Evolutionary conservation across 1,284 basidiomycete genomes (phyloP).

Genomic region (Limonomyces culmigenus): DNA sequence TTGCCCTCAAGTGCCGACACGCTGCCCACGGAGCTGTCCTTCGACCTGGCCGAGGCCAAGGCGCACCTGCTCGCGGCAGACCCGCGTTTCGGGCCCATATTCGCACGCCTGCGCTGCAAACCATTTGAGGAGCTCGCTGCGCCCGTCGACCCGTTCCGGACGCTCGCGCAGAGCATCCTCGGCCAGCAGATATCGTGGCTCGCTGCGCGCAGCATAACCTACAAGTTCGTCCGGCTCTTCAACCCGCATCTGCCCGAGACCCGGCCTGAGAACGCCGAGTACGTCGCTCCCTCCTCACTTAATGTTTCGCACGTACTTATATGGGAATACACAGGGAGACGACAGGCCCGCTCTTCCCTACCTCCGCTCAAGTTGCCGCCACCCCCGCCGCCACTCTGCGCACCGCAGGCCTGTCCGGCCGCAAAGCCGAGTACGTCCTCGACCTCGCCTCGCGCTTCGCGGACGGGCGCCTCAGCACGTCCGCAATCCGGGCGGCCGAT

Average conservation of each 20-base stretch:
- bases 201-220: constrained; percentile 74
- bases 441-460: constrained; percentile 66
- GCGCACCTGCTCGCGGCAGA: too few species aligned
- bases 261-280: constrained; percentile 24
- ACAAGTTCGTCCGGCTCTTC: constrained; percentile 66
- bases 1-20: too few species aligned
- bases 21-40: too few species aligned
- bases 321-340: constrained; percentile 7
- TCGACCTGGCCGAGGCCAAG: too few species aligned
- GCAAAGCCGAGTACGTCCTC: constrained; percentile 79
- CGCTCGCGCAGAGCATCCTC: too few species aligned
- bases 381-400: constrained; percentile 42
- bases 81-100: too few species aligned
- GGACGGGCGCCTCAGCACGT: constrained; percentile 59
- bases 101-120: too few species aligned
- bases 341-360: constrained; percentile 39
- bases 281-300: constrained; percentile 5
- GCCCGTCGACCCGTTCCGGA: too few species aligned
- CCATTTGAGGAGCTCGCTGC: too few species aligned
- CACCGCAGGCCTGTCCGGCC: constrained; percentile 56
- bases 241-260: constrained; percentile 59
- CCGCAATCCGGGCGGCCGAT: constrained; percentile 48
- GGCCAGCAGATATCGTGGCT: too few species aligned
- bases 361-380: constrained; percentile 45
- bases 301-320: constrained; percentile 4